Percentiles rank a stretch among this genome's conserved stretches.
phyloP scores from a whole-genome alignment of 2,329 filamentous ascomycete species.

The Beauveria pseudobassiana region DNA sequence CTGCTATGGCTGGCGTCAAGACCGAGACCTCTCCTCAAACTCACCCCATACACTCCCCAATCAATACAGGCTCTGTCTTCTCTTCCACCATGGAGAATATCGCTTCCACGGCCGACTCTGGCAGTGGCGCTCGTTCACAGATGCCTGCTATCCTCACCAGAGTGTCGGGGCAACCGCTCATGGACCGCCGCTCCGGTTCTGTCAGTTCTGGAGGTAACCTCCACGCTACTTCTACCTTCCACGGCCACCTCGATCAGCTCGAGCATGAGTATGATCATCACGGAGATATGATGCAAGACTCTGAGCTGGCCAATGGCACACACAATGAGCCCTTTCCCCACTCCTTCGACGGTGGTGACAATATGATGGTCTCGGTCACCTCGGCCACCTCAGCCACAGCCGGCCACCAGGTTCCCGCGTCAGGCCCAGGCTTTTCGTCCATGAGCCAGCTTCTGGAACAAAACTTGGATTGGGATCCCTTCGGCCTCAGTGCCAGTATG shows the following conservation, averaged over 20 bases:
- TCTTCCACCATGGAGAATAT: conserved; percentile 43
- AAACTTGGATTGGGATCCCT: conserved; percentile 86
- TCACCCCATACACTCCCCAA: conserved; percentile 66
- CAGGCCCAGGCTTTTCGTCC: conserved; percentile 46
- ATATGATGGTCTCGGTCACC: conserved; percentile 35
- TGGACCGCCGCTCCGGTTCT: conserved; percentile 30
- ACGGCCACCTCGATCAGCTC: conserved; percentile 91
- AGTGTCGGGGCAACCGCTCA: conserved; percentile 25
- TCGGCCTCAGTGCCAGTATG: conserved; percentile 90
- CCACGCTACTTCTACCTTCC: conserved; percentile 76
- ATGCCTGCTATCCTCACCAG: conserved; percentile 23
- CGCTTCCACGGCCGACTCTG: conserved; percentile 35
- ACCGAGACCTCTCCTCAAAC: conserved; percentile 61
- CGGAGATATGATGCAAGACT: conserved; percentile 80
- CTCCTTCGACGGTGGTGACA: conserved; percentile 45
- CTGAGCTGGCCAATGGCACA: conserved; percentile 55
- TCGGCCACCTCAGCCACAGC: conserved; percentile 25
- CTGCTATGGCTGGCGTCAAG: conserved; percentile 42
- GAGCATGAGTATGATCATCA: conserved; percentile 96
- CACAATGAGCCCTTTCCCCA: conserved; percentile 47
- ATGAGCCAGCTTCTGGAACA: conserved; percentile 64
- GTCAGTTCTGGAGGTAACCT: conserved; percentile 43
- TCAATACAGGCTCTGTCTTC: conserved; percentile 36
- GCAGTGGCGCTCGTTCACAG: conserved; percentile 24
- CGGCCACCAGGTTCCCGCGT: conserved; percentile 24